These are phyloP conservation scores for Aureoboletus auriporus DNA, from an alignment of 768 basidiomycete species.

Conservation along the genomic window DNA sequence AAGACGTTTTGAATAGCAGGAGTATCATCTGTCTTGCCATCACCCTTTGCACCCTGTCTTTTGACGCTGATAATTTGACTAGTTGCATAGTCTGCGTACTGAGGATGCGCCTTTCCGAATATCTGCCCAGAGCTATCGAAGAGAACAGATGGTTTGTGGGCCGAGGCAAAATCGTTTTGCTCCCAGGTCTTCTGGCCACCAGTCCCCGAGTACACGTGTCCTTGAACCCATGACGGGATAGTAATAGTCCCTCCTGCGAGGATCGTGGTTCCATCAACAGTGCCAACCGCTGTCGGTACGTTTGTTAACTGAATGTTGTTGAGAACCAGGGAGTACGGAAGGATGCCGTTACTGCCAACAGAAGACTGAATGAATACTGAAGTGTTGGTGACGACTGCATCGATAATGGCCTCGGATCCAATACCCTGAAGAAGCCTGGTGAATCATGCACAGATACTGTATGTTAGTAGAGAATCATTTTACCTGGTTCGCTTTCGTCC, in stretches of 20 bases:
- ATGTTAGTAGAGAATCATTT: neutral
- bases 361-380: slow-evolving; percentile 41
- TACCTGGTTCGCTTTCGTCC: slow-evolving; percentile 30
- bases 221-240: slow-evolving; percentile 65
- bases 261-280: slow-evolving; percentile 27
- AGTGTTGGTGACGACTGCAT: slow-evolving; percentile 44
- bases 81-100: slow-evolving; percentile 56
- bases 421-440: slow-evolving; percentile 28
- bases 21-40: slow-evolving; percentile 75
- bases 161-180: slow-evolving; percentile 42
- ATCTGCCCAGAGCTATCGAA: slow-evolving; percentile 56
- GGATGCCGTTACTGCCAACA: slow-evolving; percentile 19
- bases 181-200: slow-evolving; percentile 41
- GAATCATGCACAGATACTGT: neutral
- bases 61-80: slow-evolving; percentile 68
- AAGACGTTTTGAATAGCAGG: slow-evolving; percentile 58
- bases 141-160: slow-evolving; percentile 50
- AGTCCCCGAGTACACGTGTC: slow-evolving; percentile 61
- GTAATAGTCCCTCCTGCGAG: slow-evolving; percentile 34
- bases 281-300: slow-evolving; percentile 32
- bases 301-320: slow-evolving; percentile 33
- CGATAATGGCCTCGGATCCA: slow-evolving; percentile 42
- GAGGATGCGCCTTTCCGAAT: slow-evolving; percentile 60
- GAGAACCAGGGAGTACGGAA: slow-evolving; percentile 33
- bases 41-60: slow-evolving; percentile 65